These are phyloP conservation scores for Mallotus japonicus DNA, from an alignment of 441 rosid genomes.

Conservation along the genomic window DNA sequence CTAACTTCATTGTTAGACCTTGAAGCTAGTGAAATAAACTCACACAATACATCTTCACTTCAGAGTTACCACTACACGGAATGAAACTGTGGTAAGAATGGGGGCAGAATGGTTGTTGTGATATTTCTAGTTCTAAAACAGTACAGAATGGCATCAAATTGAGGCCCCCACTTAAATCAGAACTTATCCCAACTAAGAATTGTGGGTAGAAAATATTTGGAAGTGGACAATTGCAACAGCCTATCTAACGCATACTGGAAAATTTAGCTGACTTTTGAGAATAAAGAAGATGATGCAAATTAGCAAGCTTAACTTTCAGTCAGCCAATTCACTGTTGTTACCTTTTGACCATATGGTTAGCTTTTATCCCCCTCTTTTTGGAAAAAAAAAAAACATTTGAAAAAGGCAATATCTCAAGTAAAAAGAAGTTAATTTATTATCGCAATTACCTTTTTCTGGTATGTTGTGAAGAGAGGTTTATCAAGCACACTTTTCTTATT, in stretches of 20 bases:
- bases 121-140: neutral
- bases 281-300: slow-evolving; percentile 11
- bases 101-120: neutral
- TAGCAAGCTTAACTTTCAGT: neutral
- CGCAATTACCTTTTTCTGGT: neutral
- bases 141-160: neutral
- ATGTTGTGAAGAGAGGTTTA: neutral
- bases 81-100: neutral
- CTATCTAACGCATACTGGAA: neutral
- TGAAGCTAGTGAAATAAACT: slow-evolving; percentile 14
- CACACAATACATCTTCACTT: neutral
- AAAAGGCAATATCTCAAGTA: neutral
- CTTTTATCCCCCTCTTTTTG: neutral
- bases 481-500: neutral
- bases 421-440: neutral
- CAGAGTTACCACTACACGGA: slow-evolving; percentile 8
- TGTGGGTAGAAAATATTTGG: neutral
- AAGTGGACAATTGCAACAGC: neutral
- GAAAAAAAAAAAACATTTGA: neutral
- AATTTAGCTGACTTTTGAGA: neutral
- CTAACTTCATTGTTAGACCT: slow-evolving; percentile 7
- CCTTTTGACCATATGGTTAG: too few species aligned
- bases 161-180: neutral
- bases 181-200: neutral
- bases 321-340: neutral